phyloP scores from a whole-genome alignment of 2,329 filamentous ascomycete genomes.

The Cadophora sp. region DNA sequence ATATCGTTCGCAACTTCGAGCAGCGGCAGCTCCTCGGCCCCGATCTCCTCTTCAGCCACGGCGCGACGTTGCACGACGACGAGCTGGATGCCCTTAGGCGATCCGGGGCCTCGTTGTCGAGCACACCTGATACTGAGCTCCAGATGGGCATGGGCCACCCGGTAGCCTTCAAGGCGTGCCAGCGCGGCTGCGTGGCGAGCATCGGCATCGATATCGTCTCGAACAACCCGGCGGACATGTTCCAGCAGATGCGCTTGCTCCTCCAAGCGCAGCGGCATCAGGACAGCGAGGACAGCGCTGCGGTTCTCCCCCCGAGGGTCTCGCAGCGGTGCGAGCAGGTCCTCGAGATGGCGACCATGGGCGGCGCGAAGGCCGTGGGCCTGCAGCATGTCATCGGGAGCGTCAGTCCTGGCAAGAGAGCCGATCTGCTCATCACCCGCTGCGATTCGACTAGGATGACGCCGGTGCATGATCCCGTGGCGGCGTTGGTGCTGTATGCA shows the following conservation, averaged over 20 bases:
- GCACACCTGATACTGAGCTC: constrained; percentile 21
- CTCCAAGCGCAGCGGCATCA: neutral
- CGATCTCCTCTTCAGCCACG: neutral
- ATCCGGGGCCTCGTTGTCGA: neutral
- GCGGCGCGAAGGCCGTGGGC: constrained; percentile 55
- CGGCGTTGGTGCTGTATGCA: constrained; percentile 52
- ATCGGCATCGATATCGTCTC: neutral
- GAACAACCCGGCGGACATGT: neutral
- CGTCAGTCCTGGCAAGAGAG: constrained; percentile 53
- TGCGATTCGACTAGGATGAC: constrained; percentile 32
- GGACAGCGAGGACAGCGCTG: neutral
- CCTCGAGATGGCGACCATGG: constrained; percentile 58
- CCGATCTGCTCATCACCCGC: constrained; percentile 49
- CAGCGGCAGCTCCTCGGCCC: neutral
- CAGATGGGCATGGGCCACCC: constrained; percentile 23
- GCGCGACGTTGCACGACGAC: neutral
- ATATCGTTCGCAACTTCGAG: neutral
- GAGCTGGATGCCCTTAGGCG: neutral
- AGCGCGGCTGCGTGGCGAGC: neutral
- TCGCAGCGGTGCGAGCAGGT: constrained; percentile 45
- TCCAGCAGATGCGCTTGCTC: neutral
- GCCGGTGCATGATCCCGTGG: constrained; percentile 41
- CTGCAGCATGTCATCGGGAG: constrained; percentile 49
- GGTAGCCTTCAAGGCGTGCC: neutral
- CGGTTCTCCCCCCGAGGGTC: neutral